Conservation (phyloP, 441 rosid genomes). For the Omphalea diandra region DNA sequence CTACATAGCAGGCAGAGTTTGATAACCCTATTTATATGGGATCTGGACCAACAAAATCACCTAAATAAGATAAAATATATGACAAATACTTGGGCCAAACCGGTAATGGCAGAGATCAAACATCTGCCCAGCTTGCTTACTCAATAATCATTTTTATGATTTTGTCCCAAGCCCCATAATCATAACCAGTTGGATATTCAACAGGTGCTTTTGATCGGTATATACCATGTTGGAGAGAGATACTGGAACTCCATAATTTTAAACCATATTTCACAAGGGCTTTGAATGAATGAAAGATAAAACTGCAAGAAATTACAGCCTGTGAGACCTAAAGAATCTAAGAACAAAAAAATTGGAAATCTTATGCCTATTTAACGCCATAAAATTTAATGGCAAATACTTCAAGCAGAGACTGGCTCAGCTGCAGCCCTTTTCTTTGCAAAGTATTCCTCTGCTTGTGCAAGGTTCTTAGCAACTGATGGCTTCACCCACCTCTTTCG, state of each 20-base stretch:
- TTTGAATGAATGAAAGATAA: background rate
- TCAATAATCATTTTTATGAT: too few species aligned
- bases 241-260: background rate
- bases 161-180: background rate
- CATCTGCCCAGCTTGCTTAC: too few species aligned
- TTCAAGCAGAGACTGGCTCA: conserved; percentile 47
- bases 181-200: too few species aligned
- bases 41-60: too few species aligned
- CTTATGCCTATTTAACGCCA: conserved; percentile 6
- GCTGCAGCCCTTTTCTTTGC: conserved; percentile 80
- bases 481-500: conserved; percentile 91
- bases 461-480: conserved; percentile 73
- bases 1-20: too few species aligned
- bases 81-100: too few species aligned
- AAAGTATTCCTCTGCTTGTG: conserved; percentile 83
- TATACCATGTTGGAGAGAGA: background rate
- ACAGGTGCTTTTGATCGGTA: too few species aligned
- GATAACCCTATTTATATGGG: too few species aligned
- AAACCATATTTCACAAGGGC: conserved; percentile 7
- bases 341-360: background rate
- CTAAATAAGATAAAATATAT: too few species aligned
- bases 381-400: conserved; percentile 2
- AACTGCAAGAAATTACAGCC: background rate
- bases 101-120: too few species aligned
- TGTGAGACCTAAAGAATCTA: background rate